Evolutionary conservation across 1,139 yeast species (phyloP), one percentile per base, ranked within the genome.

Genomic region (Candida tetrigidarum): DNA sequence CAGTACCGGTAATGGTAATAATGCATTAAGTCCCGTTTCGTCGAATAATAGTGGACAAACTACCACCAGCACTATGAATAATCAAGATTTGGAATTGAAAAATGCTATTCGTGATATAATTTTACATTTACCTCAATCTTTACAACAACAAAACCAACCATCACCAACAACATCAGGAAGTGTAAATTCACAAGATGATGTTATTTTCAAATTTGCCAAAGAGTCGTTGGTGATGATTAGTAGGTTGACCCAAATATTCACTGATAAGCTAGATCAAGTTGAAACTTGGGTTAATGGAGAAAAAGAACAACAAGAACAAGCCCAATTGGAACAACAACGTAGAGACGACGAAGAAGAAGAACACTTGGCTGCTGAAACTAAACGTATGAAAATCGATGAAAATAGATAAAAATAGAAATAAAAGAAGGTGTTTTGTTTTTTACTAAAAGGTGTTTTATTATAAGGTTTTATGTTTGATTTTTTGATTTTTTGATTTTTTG

Each of bases 171-270:
- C 26, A n/a, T n/a, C 45, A 16, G 32, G 37, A 5, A 37, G 43
- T 26, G 30, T 28, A 5, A 41, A 25, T 12, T 39, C 32, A 22
- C 67, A 64, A 15, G 81, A 80, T 56, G 90, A 87, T 37, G 80
- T 83, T 53, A 87, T 90, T 1, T 68, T 93, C 37, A 77, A 87
- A 8, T 74, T 93, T 50, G 97, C 98, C 1, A 86, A 86, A 53
- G 99, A 93, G 64, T 84, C 96, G 0, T 71, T 93, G 45, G 96
- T 87, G 38, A 90, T 92, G 92, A 85, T 93, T 38, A 77, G 86
- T 37, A 86, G 86, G 50, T 84, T 93, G 27, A 90, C 91, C 50
- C 78, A 77, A 41, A 92, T 91, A 8, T 91, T 95, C 51, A 92
- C 86, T 60, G 92, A 86, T 34, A 91, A 92, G 44, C 71, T 93